phyloP scores from a whole-genome alignment of 1,139 yeast genomes.

The Casaregolazyma lundiana region DNA sequence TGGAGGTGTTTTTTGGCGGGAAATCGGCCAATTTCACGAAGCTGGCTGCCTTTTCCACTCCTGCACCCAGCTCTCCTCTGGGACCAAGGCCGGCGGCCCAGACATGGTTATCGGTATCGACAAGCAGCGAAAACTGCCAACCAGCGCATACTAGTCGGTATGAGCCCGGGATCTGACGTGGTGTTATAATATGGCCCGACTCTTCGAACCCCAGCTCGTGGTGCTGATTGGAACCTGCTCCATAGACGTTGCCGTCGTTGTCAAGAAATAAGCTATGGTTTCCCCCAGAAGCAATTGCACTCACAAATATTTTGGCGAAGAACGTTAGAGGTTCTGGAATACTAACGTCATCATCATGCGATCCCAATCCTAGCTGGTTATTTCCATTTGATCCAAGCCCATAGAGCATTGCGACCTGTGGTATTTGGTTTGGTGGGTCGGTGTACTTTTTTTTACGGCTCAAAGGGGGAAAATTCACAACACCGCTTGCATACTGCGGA shows the following conservation, averaged over 20 bases:
- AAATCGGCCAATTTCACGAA: slow-evolving; percentile 15
- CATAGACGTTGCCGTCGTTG: slow-evolving; percentile 48
- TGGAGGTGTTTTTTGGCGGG: slow-evolving; percentile 19
- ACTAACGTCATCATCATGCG: slow-evolving; percentile 50
- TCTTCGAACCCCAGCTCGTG: slow-evolving; percentile 50
- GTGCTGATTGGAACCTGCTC: slow-evolving; percentile 54
- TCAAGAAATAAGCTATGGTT: slow-evolving; percentile 71
- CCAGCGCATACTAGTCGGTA: slow-evolving; percentile 48
- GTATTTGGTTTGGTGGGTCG: neutral
- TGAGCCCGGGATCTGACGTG: slow-evolving; percentile 10
- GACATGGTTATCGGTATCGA: slow-evolving; percentile 40
- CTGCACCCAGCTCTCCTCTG: slow-evolving; percentile 75
- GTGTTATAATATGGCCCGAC: slow-evolving; percentile 13
- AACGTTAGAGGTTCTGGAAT: slow-evolving; percentile 25
- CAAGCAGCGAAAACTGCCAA: slow-evolving; percentile 69
- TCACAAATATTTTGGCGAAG: neutral
- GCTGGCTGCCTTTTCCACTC: slow-evolving; percentile 23
- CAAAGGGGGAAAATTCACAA: neutral
- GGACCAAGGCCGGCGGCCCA: slow-evolving; percentile 58
- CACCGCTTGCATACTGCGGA: too few species aligned
- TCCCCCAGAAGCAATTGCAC: slow-evolving; percentile 61
- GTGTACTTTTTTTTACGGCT: too few species aligned
- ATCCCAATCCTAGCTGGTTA: slow-evolving; percentile 62
- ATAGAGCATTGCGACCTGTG: slow-evolving; percentile 28
- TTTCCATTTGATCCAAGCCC: slow-evolving; percentile 84